Evolutionary conservation across 1,284 basidiomycete species (phyloP), one percentile per base, ranked within the genome.

Genomic region (Psilocybe mexicana): DNA sequence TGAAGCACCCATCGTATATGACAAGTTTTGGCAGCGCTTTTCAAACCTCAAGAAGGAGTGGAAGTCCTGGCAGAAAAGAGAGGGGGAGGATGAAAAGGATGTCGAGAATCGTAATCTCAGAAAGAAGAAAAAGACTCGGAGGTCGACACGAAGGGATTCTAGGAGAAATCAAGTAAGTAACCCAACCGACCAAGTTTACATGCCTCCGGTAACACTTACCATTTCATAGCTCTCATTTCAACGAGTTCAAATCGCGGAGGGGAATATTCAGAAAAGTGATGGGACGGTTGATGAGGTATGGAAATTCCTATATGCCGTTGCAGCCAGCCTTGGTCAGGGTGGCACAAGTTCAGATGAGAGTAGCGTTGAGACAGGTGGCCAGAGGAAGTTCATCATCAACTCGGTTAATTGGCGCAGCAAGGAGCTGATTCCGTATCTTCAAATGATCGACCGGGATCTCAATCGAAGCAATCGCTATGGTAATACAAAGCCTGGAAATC

Each of bases 401-500:
- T 35, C 52, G 14, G 43, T 43, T n/a, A 25, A n/a, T 28, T 53
- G 52, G 52, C 43, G 30, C 4, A 53, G 30, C 28, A 6, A 28
- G 4, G 52, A 43, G 24, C 42, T 53, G 18, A 33, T 33, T 44
- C 52, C 42, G 8, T 53, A 44, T 53, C 52, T 53, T 30, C 52
- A 53, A 45, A 53, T 53, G 52, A 53, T 53, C 23, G 52, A 53
- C 33, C 25, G 28, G n/a, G 52, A 53, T 18, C 35, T 35, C 18
- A 53, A 53, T n/a, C 52, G 26, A 11, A 23, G 18, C 25, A 53
- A 53, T 43, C 42, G 42, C 43, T 53, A 53, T 11, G 42, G 52
- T 35, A 53, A 44, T 35, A 26, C 10, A 6, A 53, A 25, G 43
- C 25, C 52, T 35, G 52, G 52, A 18, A 43, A 53, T 18, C 52